These are phyloP conservation scores for Aschersonia sp. DNA, from an alignment of 2,329 filamentous ascomycete species.

Conservation along the genomic window DNA sequence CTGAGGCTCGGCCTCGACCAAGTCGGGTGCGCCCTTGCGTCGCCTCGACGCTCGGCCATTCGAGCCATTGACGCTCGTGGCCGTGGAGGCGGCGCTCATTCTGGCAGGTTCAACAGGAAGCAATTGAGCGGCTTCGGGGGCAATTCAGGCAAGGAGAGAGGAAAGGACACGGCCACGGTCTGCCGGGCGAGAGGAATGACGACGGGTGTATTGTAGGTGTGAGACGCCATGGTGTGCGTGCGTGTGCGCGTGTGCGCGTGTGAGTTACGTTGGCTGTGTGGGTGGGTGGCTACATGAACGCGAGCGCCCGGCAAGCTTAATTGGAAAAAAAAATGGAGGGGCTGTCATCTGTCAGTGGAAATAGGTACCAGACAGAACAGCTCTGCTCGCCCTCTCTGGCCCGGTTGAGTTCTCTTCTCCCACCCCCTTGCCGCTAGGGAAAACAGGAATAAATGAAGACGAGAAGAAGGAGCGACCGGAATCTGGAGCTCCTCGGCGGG, in stretches of 20 bases:
- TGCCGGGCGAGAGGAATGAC: neutral
- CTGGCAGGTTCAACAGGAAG: neutral
- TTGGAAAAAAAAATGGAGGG: too few species aligned
- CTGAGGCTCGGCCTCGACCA: constrained; percentile 9
- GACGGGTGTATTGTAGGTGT: neutral
- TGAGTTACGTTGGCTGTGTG: neutral
- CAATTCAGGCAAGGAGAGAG: neutral
- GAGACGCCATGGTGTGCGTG: neutral
- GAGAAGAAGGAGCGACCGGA: neutral
- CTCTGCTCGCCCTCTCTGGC: too few species aligned
- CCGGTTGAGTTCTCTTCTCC: too few species aligned
- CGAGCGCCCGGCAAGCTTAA: too few species aligned
- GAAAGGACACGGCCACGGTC: neutral
- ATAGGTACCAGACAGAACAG: too few species aligned
- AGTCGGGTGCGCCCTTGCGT: neutral
- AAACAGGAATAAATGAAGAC: neutral
- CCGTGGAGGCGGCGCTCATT: constrained; percentile 26
- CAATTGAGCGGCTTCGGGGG: neutral
- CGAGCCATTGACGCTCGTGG: constrained; percentile 18
- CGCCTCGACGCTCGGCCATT: constrained; percentile 10
- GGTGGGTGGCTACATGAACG: too few species aligned
- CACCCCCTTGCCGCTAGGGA: neutral
- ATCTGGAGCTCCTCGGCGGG: neutral
- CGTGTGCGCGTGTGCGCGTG: neutral
- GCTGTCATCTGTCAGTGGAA: too few species aligned